Evolutionary conservation across 495 filamentous ascomycete genomes (phyloP).

Genomic region (Aspergillus baeticus): DNA sequence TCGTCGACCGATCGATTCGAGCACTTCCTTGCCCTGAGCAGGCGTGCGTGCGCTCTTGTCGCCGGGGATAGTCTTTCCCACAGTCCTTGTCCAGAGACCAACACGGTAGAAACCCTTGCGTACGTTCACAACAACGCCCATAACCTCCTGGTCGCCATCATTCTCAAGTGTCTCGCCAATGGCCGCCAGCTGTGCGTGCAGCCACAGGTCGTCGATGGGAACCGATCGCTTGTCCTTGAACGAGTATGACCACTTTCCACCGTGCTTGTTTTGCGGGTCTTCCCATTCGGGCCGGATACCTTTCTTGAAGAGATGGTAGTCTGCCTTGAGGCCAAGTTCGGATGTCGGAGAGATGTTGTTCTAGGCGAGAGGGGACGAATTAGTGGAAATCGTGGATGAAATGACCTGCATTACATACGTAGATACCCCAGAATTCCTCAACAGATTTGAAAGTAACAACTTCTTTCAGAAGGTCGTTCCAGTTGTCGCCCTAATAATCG

Average conservation of each 20-base stretch:
- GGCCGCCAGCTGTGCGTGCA: constrained; percentile 92
- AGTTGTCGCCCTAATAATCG: constrained; percentile 78
- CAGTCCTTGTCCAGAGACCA: constrained; percentile 87
- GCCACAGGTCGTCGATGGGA: constrained; percentile 93
- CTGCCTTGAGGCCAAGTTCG: constrained; percentile 92
- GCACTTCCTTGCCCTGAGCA: constrained; percentile 79
- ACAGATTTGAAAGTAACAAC: constrained; percentile 98
- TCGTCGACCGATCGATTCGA: constrained; percentile 76
- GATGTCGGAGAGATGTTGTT: constrained; percentile 98
- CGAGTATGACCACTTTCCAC: constrained; percentile 96
- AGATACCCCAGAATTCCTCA: constrained; percentile 99
- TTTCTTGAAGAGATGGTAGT: constrained; percentile 99
- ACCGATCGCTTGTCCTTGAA: constrained; percentile 92
- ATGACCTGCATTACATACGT: constrained; percentile 60
- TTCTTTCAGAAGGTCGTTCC: constrained; percentile 96
- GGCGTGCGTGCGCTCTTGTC: constrained; percentile 68
- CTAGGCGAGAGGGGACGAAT: constrained; percentile 42
- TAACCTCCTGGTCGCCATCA: constrained; percentile 88
- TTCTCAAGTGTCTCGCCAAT: constrained; percentile 98
- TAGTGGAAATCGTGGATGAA: not conserved
- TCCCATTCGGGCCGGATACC: constrained; percentile 98
- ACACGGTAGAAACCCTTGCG: constrained; percentile 97
- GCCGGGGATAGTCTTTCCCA: constrained; percentile 75
- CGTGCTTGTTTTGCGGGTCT: constrained; percentile 96
- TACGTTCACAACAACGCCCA: constrained; percentile 99